phyloP scores from a whole-genome alignment of 2,329 filamentous ascomycete genomes.

The Neopestalotiopsis clavispora region DNA sequence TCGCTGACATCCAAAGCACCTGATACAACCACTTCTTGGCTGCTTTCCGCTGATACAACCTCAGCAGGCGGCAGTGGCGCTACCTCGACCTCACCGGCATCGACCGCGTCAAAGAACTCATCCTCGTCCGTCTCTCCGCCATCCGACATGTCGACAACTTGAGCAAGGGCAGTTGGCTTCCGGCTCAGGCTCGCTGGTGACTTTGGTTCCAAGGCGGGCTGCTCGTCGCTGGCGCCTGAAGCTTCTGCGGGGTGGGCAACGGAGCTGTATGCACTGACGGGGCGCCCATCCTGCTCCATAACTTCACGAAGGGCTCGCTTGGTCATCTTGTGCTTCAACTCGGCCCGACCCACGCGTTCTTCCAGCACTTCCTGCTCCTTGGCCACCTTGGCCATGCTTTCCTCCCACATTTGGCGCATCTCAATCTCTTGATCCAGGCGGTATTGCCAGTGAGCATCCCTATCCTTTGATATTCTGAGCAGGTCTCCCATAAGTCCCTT shows the following conservation, averaged over 20 bases:
- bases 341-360: conserved; percentile 84
- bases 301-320: conserved; percentile 90
- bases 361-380: conserved; percentile 92
- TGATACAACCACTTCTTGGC: conserved; percentile 52
- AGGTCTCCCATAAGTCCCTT: conserved; percentile 85
- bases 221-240: conserved; percentile 41
- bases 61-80: conserved; percentile 65
- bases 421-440: conserved; percentile 89
- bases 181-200: conserved; percentile 50
- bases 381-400: conserved; percentile 97
- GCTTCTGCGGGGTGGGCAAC: conserved; percentile 30
- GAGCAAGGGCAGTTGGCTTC: conserved; percentile 70
- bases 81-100: conserved; percentile 88
- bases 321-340: conserved; percentile 86
- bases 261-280: conserved; percentile 38
- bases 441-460: conserved; percentile 97
- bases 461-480: conserved; percentile 88
- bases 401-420: conserved; percentile 95
- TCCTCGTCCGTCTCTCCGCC: conserved; percentile 85
- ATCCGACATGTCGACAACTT: conserved; percentile 70
- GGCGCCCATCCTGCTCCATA: conserved; percentile 58
- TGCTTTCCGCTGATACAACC: conserved; percentile 41
- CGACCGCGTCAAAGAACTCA: conserved; percentile 97
- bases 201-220: conserved; percentile 38
- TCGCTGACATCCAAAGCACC: conserved; percentile 68